Evolutionary conservation across 148 eudicot genomes (phyloP).

Genomic region (Heliosperma pusillum): DNA sequence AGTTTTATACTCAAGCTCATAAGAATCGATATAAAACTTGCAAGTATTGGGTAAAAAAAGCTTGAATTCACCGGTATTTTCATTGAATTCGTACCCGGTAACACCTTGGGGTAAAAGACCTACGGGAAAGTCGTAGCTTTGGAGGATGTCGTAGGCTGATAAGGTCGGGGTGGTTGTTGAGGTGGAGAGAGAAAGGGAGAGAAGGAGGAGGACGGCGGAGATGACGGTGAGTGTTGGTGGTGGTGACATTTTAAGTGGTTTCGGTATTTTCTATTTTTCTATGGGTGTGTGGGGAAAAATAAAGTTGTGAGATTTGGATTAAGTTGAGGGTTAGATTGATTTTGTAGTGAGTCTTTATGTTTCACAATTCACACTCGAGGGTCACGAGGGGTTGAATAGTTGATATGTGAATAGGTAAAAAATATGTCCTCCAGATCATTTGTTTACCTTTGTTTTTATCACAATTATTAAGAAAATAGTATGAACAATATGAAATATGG

Average conservation of each 20-base stretch:
- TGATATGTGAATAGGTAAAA: too few species aligned
- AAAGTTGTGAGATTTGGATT: too few species aligned
- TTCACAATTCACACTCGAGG: too few species aligned
- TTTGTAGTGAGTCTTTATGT: too few species aligned
- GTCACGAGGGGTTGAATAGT: too few species aligned
- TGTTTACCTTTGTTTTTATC: too few species aligned
- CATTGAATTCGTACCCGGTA: constrained; percentile 44
- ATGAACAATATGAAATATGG: too few species aligned
- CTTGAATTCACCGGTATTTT: constrained; percentile 42
- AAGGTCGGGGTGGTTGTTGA: constrained; percentile 1
- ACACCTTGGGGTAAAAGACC: constrained; percentile 59
- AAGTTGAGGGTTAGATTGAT: neutral
- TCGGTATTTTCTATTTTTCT: neutral
- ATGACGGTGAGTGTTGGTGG: neutral
- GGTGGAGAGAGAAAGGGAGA: constrained; percentile 2
- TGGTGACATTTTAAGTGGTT: constrained; percentile 7
- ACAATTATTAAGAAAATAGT: too few species aligned
- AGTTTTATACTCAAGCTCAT: constrained; percentile 41
- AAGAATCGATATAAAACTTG: constrained; percentile 42
- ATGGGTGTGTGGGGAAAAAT: constrained; percentile 3
- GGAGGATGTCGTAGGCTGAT: constrained; percentile 42
- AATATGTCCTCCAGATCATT: too few species aligned
- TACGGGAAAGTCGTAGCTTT: constrained; percentile 44
- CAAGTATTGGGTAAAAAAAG: constrained; percentile 29
- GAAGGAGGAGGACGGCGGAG: constrained; percentile 7